Evolutionary conservation across 371 early-diverging fungal species (phyloP).

Genomic region (Mortierella sp.): DNA sequence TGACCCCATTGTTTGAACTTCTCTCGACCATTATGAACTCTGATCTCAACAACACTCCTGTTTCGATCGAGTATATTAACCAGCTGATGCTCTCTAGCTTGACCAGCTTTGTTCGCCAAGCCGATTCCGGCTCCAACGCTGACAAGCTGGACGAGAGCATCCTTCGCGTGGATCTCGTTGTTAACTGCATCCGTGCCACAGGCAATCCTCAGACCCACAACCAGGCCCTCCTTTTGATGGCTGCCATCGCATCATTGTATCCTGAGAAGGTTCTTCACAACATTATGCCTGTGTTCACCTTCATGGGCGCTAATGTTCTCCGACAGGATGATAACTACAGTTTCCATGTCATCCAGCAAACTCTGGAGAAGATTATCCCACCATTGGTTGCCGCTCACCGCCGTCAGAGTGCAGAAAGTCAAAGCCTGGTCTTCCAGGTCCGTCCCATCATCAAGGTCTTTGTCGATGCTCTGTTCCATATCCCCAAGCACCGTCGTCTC

Average conservation of each 20-base stretch:
- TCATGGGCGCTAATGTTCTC: constrained; percentile 96
- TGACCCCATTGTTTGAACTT: constrained; percentile 81
- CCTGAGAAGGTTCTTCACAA: constrained; percentile 91
- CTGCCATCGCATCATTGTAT: constrained; percentile 85
- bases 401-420: constrained; percentile 62
- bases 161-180: constrained; percentile 86
- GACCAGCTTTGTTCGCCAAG: constrained; percentile 73
- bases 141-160: constrained; percentile 58
- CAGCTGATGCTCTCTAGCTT: constrained; percentile 86
- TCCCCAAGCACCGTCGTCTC: constrained; percentile 93
- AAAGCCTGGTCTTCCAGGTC: constrained; percentile 63
- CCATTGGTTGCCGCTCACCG: constrained; percentile 76
- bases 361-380: constrained; percentile 89
- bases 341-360: constrained; percentile 94
- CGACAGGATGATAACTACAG: constrained; percentile 96
- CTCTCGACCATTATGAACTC: constrained; percentile 77
- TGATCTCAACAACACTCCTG: constrained; percentile 65
- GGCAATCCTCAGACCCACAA: constrained; percentile 97
- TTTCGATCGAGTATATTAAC: constrained; percentile 88
- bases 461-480: constrained; percentile 91
- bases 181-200: constrained; percentile 91
- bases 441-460: constrained; percentile 89
- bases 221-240: constrained; percentile 88
- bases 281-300: constrained; percentile 97
- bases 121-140: constrained; percentile 40